Percentiles rank a stretch among this genome's conserved stretches.
phyloP scores from a whole-genome alignment of 2,329 filamentous ascomycete genomes.

The Colletotrichum sp. region DNA sequence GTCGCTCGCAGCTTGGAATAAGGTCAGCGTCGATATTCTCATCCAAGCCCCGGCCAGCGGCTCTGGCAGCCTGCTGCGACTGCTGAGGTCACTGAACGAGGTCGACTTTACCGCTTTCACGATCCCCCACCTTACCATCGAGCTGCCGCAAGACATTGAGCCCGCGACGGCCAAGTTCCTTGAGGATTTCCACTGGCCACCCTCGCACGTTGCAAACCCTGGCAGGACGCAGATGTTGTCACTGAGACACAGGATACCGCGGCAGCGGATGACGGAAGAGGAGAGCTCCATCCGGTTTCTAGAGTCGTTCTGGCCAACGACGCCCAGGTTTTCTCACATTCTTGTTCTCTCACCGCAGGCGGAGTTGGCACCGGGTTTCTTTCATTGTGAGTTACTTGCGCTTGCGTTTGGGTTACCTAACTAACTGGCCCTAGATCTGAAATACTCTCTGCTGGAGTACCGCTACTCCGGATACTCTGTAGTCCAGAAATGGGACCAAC shows the following conservation, averaged over 20 bases:
- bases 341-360: slow-evolving; percentile 84
- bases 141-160: slow-evolving; percentile 78
- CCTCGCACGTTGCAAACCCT: slow-evolving; percentile 38
- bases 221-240: slow-evolving; percentile 57
- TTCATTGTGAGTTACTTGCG: slow-evolving; percentile 64
- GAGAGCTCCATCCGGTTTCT: slow-evolving; percentile 78
- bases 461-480: slow-evolving; percentile 65
- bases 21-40: slow-evolving; percentile 79
- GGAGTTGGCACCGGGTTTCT: slow-evolving; percentile 82
- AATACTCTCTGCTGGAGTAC: slow-evolving; percentile 79
- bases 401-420: background rate
- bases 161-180: slow-evolving; percentile 67
- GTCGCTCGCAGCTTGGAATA: slow-evolving; percentile 79
- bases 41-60: slow-evolving; percentile 76
- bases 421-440: slow-evolving; percentile 60
- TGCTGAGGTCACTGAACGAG: slow-evolving; percentile 75
- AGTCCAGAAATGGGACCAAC: slow-evolving; percentile 50
- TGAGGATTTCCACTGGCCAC: slow-evolving; percentile 71
- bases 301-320: slow-evolving; percentile 85
- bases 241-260: slow-evolving; percentile 75
- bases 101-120: slow-evolving; percentile 78
- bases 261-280: slow-evolving; percentile 63
- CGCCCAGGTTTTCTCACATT: slow-evolving; percentile 71
- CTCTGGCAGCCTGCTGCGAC: slow-evolving; percentile 75
- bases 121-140: slow-evolving; percentile 80